phyloP scores from a whole-genome alignment of 208 protist species.

The Phytomonas francai region DNA sequence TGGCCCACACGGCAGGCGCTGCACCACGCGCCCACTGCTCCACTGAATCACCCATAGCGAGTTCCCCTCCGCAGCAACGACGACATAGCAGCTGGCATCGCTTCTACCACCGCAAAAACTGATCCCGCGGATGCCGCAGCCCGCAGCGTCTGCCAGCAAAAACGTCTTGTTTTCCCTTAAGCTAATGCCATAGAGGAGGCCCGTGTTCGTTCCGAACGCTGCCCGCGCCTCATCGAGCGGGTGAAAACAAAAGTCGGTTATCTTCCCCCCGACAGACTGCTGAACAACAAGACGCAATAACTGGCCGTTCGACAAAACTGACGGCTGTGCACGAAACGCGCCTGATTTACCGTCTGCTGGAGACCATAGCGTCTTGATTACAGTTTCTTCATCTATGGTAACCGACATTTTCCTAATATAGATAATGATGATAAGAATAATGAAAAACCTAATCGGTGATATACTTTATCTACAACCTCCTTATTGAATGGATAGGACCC shows the following conservation, averaged over 20 bases:
- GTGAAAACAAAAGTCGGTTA: conserved; percentile 23
- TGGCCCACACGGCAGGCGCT: neutral
- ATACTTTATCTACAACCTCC: no score
- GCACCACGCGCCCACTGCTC: neutral
- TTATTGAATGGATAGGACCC: no score
- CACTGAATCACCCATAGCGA: neutral
- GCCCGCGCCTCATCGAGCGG: conserved; percentile 21
- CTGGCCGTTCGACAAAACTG: no score
- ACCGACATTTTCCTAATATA: no score
- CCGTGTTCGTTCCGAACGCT: conserved; percentile 24
- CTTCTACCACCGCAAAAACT: neutral
- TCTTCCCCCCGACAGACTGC: no score
- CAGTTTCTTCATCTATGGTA: conserved; percentile 10
- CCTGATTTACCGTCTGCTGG: no score
- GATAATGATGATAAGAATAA: no score
- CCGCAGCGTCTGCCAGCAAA: conserved; percentile 19
- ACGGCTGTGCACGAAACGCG: no score
- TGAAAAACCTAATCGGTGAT: no score
- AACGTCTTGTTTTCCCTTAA: conserved; percentile 41
- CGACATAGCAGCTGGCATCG: neutral
- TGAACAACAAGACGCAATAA: no score
- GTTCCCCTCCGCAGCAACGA: neutral
- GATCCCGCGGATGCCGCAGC: neutral
- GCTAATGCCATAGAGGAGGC: conserved; percentile 30
- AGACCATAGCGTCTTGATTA: conserved; percentile 17